These are phyloP conservation scores for Blastosporella zonata DNA, from an alignment of 1,284 basidiomycete genomes.

Conservation along the genomic window DNA sequence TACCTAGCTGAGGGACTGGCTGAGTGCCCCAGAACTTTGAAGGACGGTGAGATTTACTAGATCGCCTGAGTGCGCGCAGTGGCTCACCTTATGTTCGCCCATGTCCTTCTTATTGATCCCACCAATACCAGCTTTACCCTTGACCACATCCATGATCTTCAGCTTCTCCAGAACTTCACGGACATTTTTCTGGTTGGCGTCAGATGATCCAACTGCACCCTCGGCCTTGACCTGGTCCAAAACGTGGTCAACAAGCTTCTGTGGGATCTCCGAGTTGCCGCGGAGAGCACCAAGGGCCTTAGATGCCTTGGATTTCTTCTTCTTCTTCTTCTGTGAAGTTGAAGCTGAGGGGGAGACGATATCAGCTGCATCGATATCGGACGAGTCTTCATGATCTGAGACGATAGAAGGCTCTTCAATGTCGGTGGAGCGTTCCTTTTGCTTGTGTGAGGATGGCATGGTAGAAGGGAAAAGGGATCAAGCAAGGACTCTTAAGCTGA, in stretches of 20 bases:
- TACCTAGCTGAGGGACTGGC: constrained; percentile 87
- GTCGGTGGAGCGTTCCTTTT: constrained; percentile 25
- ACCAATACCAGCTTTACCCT: constrained; percentile 68
- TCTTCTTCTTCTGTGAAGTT: constrained; percentile 61
- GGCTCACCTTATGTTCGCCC: constrained; percentile 80
- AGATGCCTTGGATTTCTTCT: constrained; percentile 68
- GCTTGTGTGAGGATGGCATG: constrained; percentile 29
- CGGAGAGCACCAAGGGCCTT: constrained; percentile 50
- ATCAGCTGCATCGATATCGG: constrained; percentile 20
- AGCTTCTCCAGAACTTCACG: constrained; percentile 61
- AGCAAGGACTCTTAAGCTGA: no score
- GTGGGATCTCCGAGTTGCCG: constrained; percentile 52
- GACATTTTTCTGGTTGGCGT: constrained; percentile 58
- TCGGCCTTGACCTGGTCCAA: constrained; percentile 58
- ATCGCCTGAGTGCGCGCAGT: constrained; percentile 1
- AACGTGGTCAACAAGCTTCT: constrained; percentile 58
- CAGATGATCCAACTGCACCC: constrained; percentile 44
- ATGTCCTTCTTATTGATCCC: constrained; percentile 74
- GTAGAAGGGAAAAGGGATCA: background rate
- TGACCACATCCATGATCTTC: constrained; percentile 70
- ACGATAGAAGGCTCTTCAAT: constrained; percentile 22
- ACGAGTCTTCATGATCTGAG: constrained; percentile 22
- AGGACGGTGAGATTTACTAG: constrained; percentile 7
- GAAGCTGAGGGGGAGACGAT: constrained; percentile 38
- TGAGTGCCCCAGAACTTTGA: constrained; percentile 94